phyloP scores from a whole-genome alignment of 108 stramenopile species.

The Fragilariopsis cylindrus region DNA sequence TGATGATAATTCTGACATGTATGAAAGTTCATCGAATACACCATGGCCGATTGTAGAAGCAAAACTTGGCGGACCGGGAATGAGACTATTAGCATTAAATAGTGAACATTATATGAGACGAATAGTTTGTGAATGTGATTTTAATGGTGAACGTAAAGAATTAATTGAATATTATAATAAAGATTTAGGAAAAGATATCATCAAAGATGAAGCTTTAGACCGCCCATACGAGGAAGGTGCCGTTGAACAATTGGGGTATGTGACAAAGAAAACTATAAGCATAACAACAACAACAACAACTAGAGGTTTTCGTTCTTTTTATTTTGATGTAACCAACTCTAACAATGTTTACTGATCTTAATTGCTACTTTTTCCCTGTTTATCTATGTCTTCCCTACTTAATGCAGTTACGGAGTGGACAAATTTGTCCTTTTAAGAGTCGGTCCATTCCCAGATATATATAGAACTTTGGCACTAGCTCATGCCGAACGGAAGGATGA shows the following conservation, averaged over 20 bases:
- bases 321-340: background rate
- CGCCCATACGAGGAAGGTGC: conserved; percentile 62
- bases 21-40: conserved; percentile 48
- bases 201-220: conserved; percentile 51
- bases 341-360: background rate
- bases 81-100: conserved; percentile 69
- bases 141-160: conserved; percentile 32
- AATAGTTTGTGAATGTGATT: conserved; percentile 75
- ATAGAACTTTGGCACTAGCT: conserved; percentile 60
- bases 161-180: conserved; percentile 70
- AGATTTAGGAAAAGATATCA: conserved; percentile 47
- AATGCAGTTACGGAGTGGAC: conserved; percentile 67
- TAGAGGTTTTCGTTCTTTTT: background rate
- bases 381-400: background rate
- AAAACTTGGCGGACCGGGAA: conserved; percentile 50
- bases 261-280: background rate
- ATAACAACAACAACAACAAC: background rate
- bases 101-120: conserved; percentile 82
- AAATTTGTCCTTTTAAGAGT: conserved; percentile 77
- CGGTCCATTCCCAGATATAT: conserved; percentile 82
- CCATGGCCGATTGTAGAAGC: conserved; percentile 87
- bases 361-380: background rate
- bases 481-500: conserved; percentile 61
- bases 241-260: conserved; percentile 63
- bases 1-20: conserved; percentile 45